phyloP scores from a whole-genome alignment of 192 early-diverging fungal genomes.

The Geranomyces michiganensis region DNA sequence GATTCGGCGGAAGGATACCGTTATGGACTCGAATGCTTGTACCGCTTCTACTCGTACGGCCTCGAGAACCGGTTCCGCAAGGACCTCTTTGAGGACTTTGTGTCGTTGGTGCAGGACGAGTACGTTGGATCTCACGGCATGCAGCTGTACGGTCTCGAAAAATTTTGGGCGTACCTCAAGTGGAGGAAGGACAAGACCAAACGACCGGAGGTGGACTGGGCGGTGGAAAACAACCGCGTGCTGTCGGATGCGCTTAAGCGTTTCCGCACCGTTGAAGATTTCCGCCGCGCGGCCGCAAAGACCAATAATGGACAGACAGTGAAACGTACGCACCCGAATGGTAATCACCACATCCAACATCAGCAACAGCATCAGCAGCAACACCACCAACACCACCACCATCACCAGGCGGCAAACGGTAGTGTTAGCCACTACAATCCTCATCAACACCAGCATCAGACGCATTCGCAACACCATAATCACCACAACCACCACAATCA shows the following conservation, averaged over 20 bases:
- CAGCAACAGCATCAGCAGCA: not conserved
- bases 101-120: slow-evolving; percentile 76
- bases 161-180: slow-evolving; percentile 93
- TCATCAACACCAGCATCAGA: slow-evolving; percentile 16
- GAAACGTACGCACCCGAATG: not conserved
- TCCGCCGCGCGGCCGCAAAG: slow-evolving; percentile 17
- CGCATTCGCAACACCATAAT: not conserved
- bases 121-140: slow-evolving; percentile 33
- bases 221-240: slow-evolving; percentile 22
- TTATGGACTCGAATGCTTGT: slow-evolving; percentile 96
- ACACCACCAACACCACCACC: not conserved
- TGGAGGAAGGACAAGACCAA: slow-evolving; percentile 82
- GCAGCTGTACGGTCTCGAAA: slow-evolving; percentile 84
- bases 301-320: not conserved
- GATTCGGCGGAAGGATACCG: slow-evolving; percentile 83
- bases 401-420: slow-evolving; percentile 1
- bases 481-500: not conserved
- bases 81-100: slow-evolving; percentile 88
- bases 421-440: not conserved
- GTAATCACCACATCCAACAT: not conserved
- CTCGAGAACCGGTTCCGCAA: slow-evolving; percentile 85
- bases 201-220: slow-evolving; percentile 47
- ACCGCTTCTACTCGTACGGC: slow-evolving; percentile 97
- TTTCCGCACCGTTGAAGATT: slow-evolving; percentile 35
- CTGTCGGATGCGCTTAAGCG: slow-evolving; percentile 34